Evolutionary conservation across 2,329 filamentous ascomycete species (phyloP), one percentile per base, ranked within the genome.

Genomic region (Calonectria pteridis): DNA sequence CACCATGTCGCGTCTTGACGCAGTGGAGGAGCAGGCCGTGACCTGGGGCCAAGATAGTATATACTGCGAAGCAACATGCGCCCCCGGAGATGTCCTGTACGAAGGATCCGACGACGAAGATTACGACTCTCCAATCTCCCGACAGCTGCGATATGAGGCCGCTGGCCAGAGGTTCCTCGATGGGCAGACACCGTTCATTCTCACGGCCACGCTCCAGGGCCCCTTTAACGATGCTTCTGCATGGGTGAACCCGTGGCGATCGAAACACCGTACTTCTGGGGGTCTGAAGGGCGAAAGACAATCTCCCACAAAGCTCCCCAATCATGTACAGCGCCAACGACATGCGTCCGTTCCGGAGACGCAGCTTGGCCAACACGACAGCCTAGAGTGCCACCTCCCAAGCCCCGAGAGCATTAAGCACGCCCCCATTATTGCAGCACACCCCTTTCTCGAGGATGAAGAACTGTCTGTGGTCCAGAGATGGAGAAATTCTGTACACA

Each of bases 201-300:
- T 92, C 4, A 93, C 93, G 16, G 89, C 93, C 9, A 83, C 84
- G 7, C 84, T 94, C 4, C 87, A 84, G 73, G 93, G 93, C 0
- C 93, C 93, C 0, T 93, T 94, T 76, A 86, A 88, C 28, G 50
- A 69, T 37, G 75, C 62, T 9, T 79, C 80, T 7, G 77, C 80
- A 49, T 84, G 82, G 83, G 64, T 76, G 6, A 85, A 85, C 59
- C 84, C 84, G 6, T 85, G 84, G 84, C 77, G 76, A 51, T 82
- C 82, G 55, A 82, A 82, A 37, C 67, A 77, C 28, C 77, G 79
- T 40, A 82, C 80, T 11, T 49, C 73, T 33, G 59, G 55, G 33
- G 35, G 63, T 1, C 50, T 58, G 16, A 73, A 49, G 69, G 75
- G 64, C 18, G 64, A 53, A 13, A 75, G 75, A 26, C 75, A 58